Conservation (phyloP, 768 basidiomycete species). For the Amanita muscaria region DNA sequence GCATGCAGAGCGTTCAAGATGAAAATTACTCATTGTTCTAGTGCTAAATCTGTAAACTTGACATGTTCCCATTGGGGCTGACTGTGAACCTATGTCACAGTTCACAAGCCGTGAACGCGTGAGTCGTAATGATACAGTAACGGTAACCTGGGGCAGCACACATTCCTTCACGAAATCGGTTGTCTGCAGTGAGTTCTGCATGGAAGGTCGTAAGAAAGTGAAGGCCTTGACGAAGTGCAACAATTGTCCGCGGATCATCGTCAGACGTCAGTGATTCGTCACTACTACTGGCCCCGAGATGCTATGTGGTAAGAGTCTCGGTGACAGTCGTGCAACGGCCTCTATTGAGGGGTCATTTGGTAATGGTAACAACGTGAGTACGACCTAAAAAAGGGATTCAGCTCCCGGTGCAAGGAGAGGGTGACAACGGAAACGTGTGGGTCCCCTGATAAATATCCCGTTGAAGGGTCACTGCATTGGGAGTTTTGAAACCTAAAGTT, state of each 20-base stretch:
- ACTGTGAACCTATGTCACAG: too few relatives aligned
- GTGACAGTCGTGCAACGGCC: conserved; percentile 20
- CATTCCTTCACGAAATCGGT: conserved; percentile 76
- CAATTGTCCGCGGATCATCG: conserved; percentile 56
- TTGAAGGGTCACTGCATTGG: conserved; percentile 54
- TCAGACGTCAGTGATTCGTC: too few relatives aligned
- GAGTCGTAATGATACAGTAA: too few relatives aligned
- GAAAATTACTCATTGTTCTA: too few relatives aligned
- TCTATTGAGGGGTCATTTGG: conserved; percentile 36
- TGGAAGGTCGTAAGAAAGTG: conserved; percentile 90
- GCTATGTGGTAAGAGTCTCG: conserved; percentile 23
- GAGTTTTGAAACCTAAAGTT: conserved; percentile 56
- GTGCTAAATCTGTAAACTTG: too few relatives aligned
- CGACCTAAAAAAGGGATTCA: conserved; percentile 45
- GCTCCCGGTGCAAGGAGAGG: too few relatives aligned
- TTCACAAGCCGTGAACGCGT: too few relatives aligned
- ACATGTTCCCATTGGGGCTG: too few relatives aligned
- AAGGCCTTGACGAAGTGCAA: conserved; percentile 77
- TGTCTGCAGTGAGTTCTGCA: conserved; percentile 83
- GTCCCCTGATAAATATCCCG: conserved; percentile 92
- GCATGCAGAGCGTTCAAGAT: too few relatives aligned
- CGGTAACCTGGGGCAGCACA: conserved; percentile 47
- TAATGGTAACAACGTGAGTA: conserved; percentile 41
- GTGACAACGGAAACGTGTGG: too few relatives aligned
- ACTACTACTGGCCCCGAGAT: conserved; percentile 35